Evolutionary conservation across 2,329 filamentous ascomycete species (phyloP).

Genomic region (Metarhizium sp.): DNA sequence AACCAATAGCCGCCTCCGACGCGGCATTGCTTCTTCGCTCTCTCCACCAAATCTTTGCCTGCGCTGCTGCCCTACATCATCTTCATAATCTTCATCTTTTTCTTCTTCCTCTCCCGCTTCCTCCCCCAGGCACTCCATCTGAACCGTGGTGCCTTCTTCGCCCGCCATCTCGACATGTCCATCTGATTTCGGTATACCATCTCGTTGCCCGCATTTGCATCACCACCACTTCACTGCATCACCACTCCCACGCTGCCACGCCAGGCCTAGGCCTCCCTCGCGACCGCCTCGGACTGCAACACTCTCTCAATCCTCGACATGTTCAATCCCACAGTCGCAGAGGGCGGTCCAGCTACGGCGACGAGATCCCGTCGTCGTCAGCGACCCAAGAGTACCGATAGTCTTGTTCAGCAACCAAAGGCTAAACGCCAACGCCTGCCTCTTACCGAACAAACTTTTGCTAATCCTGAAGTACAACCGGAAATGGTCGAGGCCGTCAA

Average conservation of each 20-base stretch:
- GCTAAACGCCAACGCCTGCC: conserved; percentile 53
- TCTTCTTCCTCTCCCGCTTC: neutral
- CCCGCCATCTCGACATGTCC: conserved; percentile 8
- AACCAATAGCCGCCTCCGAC: conserved; percentile 17
- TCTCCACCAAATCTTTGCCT: conserved; percentile 9
- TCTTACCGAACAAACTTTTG: conserved; percentile 46
- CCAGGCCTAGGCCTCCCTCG: conserved; percentile 1
- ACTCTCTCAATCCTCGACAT: conserved; percentile 26
- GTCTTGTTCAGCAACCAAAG: conserved; percentile 47
- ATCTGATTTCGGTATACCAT: conserved; percentile 4
- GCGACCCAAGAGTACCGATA: conserved; percentile 47
- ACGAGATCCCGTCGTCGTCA: conserved; percentile 54
- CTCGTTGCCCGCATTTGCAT: neutral
- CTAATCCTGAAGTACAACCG: conserved; percentile 38
- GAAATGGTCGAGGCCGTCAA: conserved; percentile 48
- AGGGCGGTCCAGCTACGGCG: conserved; percentile 44
- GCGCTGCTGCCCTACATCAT: conserved; percentile 7
- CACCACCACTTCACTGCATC: neutral
- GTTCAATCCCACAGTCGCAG: conserved; percentile 48
- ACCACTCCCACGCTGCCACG: neutral
- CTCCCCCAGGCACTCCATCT: neutral
- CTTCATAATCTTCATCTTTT: neutral
- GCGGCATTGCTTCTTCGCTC: conserved; percentile 12
- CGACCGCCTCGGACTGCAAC: neutral
- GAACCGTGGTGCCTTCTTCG: conserved; percentile 1